Evolutionary conservation across 2,329 filamentous ascomycete species (phyloP), one percentile per base, ranked within the genome.

Genomic region (Fusarium pseudocircinatum): DNA sequence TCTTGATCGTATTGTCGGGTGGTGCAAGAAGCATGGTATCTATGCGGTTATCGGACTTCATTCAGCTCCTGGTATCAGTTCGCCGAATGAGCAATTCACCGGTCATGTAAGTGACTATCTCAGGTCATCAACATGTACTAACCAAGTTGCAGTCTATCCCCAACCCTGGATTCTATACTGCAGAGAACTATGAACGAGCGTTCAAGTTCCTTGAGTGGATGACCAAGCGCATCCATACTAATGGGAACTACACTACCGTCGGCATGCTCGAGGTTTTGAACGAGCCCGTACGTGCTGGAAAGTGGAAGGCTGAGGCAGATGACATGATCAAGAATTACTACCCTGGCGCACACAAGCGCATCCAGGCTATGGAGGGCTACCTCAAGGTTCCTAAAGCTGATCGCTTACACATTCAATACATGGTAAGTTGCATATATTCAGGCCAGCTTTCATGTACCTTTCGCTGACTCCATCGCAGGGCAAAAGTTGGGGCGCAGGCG

Each of bases 191-290:
- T 77, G 84, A 85, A 44, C 86, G 90, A 22, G 88, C 87, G 0
- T 78, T 84, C 61, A 78, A 83, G 53, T 90, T 89, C 75, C 83
- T 91, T 11, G 80, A 85, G 44, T 89, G 85, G 85, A 86, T 91
- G 78, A 85, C 87, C 2, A 83, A 84, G 32, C 82, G 85, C 39
- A 86, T 90, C 54, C 88, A 90, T 74, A 80, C 78, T 0, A 84
- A 84, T 59, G 64, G 79, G 11, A 83, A 84, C 50, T 89, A 88
- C 76, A 81, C 85, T 44, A 89, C 86, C 42, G 88, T 90, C 34
- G 88, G 89, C 24, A 90, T 88, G 85, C 79, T 91, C 20, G 85
- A 88, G 75, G 82, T 91, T 15, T 81, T 90, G 60, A 91, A 91
- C 74, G 89, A 91, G 77, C 89, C 89, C 7, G 78, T 86, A 18